Evolutionary conservation across 1,139 yeast genomes (phyloP).

Genomic region (Saccharomyces hybrid): DNA sequence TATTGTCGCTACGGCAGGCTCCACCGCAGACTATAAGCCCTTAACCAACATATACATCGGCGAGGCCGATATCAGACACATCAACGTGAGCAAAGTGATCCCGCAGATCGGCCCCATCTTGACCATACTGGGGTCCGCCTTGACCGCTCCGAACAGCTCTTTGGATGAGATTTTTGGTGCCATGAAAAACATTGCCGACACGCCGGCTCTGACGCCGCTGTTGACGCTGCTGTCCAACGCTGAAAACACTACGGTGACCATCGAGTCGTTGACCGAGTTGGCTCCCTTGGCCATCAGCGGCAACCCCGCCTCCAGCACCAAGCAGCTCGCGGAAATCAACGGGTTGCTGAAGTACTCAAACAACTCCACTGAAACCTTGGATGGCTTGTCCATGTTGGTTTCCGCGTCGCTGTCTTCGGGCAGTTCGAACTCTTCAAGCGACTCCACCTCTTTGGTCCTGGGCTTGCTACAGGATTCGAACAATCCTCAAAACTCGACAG

Average conservation of each 20-base stretch:
- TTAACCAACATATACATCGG: constrained; percentile 28
- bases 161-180: constrained; percentile 18
- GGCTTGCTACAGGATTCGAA: constrained; percentile 22
- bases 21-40: constrained; percentile 25
- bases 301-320: constrained; percentile 13
- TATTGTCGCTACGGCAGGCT: constrained; percentile 26
- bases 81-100: constrained; percentile 29
- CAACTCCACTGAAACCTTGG: constrained; percentile 21
- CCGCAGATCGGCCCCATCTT: constrained; percentile 26
- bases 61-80: constrained; percentile 27
- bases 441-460: constrained; percentile 18
- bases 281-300: constrained; percentile 25
- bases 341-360: constrained; percentile 21
- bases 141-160: constrained; percentile 19
- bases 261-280: constrained; percentile 20
- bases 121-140: constrained; percentile 24
- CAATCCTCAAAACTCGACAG: constrained; percentile 21
- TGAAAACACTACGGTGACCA: constrained; percentile 19
- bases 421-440: constrained; percentile 14
- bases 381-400: background rate
- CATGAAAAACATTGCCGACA: constrained; percentile 21
- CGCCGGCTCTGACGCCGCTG: constrained; percentile 27
- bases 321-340: constrained; percentile 20
- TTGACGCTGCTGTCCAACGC: constrained; percentile 22
- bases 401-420: constrained; percentile 5